Conservation (phyloP, 2,329 filamentous ascomycete genomes). For the Arthroderma sp. region DNA sequence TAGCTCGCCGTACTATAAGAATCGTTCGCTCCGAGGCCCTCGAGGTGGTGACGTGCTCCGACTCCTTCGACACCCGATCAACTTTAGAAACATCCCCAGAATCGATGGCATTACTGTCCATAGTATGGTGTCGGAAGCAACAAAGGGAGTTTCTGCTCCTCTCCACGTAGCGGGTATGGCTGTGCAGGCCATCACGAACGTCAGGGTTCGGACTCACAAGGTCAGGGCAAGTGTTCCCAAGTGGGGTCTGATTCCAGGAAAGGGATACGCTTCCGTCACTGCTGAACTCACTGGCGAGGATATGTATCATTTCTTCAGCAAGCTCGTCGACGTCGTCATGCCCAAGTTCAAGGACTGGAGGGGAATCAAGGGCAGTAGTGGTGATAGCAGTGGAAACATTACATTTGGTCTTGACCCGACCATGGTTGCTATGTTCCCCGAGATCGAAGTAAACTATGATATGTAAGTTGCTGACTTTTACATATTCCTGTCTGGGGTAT, state of each 20-base stretch:
- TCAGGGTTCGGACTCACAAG: slow-evolving; percentile 55
- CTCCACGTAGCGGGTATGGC: slow-evolving; percentile 74
- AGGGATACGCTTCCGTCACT: slow-evolving; percentile 58
- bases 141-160: slow-evolving; percentile 56
- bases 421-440: slow-evolving; percentile 73
- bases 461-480: slow-evolving; percentile 44
- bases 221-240: slow-evolving; percentile 57
- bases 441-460: slow-evolving; percentile 90
- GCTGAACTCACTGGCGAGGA: slow-evolving; percentile 63
- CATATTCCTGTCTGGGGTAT: background rate
- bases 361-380: slow-evolving; percentile 61
- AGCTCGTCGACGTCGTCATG: slow-evolving; percentile 77
- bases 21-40: slow-evolving; percentile 71
- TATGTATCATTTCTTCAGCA: slow-evolving; percentile 83
- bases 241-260: slow-evolving; percentile 61
- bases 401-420: slow-evolving; percentile 65
- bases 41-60: slow-evolving; percentile 54
- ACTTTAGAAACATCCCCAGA: slow-evolving; percentile 73
- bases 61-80: slow-evolving; percentile 43
- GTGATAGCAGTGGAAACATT: slow-evolving; percentile 81
- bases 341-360: slow-evolving; percentile 95
- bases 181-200: slow-evolving; percentile 72
- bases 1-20: slow-evolving; percentile 87
- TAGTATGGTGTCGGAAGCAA: slow-evolving; percentile 54
- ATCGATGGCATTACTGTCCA: slow-evolving; percentile 72